Evolutionary conservation across 108 stramenopile genomes (phyloP).

Genomic region (Cyclostephanos invisitatus): DNA sequence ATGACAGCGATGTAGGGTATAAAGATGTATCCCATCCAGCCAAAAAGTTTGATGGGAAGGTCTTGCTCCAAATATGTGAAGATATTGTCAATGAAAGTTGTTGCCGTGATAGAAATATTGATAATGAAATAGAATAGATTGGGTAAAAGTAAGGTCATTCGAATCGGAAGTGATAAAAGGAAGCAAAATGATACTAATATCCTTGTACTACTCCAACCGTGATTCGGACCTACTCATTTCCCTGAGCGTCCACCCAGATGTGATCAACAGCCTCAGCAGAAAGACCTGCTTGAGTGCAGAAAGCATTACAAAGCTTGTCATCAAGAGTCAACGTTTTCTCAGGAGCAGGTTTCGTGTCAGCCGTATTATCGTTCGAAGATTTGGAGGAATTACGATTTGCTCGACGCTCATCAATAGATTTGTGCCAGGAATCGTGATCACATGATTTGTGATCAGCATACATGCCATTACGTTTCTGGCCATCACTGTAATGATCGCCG

Average conservation of each 20-base stretch:
- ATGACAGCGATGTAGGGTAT: no score
- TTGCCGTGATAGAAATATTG: no score
- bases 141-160: constrained; percentile 5
- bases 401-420: not conserved
- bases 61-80: no score
- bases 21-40: no score
- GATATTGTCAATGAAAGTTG: no score
- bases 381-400: not conserved
- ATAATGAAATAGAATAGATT: no score
- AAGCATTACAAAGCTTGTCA: not conserved
- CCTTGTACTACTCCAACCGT: not conserved
- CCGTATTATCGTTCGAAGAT: not conserved
- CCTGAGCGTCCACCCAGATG: not conserved
- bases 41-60: no score
- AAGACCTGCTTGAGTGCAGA: not conserved
- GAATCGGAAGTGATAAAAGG: not conserved
- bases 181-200: not conserved
- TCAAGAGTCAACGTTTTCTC: not conserved
- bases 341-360: not conserved
- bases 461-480: not conserved
- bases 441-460: not conserved
- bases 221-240: constrained; percentile 6
- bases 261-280: not conserved
- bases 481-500: not conserved
- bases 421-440: not conserved